Percentiles rank a stretch among this genome's conserved stretches.
These are phyloP conservation scores for Nemophila menziesii DNA, from an alignment of 257 asterid genomes.

Conservation along the genomic window DNA sequence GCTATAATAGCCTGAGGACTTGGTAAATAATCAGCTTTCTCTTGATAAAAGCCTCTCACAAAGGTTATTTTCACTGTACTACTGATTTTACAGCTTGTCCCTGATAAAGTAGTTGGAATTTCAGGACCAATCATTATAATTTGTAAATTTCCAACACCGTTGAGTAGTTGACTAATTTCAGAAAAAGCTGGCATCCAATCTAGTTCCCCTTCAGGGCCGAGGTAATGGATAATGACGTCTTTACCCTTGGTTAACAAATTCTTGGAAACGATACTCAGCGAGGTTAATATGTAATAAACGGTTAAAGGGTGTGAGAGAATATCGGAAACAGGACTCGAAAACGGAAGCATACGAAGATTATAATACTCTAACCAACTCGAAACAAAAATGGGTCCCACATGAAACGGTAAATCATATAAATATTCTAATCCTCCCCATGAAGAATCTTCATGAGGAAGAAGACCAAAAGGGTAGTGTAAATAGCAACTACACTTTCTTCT, in stretches of 20 bases:
- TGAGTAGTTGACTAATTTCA: slow-evolving; percentile 24
- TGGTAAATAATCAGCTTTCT: slow-evolving; percentile 15
- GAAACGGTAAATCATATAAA: slow-evolving; percentile 20
- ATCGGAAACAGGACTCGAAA: slow-evolving; percentile 25
- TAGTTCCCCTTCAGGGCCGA: slow-evolving; percentile 29
- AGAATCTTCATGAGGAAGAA: slow-evolving; percentile 16
- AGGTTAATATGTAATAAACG: slow-evolving; percentile 18
- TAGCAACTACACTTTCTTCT: slow-evolving; percentile 24
- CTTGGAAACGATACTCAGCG: slow-evolving; percentile 16
- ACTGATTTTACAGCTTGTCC: slow-evolving; percentile 16
- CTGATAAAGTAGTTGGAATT: slow-evolving; percentile 22
- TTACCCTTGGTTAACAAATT: slow-evolving; percentile 19
- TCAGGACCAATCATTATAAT: slow-evolving; percentile 26
- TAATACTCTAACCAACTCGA: slow-evolving; percentile 25
- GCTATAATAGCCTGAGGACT: slow-evolving; percentile 16
- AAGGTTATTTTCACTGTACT: slow-evolving; percentile 16
- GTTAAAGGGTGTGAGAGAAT: slow-evolving; percentile 30
- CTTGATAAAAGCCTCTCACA: slow-evolving; percentile 15
- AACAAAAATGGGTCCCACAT: slow-evolving; percentile 13
- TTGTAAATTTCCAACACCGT: slow-evolving; percentile 17
- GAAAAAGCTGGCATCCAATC: slow-evolving; percentile 29
- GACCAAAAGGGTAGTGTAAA: slow-evolving; percentile 15
- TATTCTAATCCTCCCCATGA: slow-evolving; percentile 26
- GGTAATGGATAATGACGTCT: slow-evolving; percentile 25
- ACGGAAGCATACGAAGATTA: slow-evolving; percentile 15